Evolutionary conservation across 2,329 filamentous ascomycete genomes (phyloP).

Genomic region (Akanthomyces muscarius): DNA sequence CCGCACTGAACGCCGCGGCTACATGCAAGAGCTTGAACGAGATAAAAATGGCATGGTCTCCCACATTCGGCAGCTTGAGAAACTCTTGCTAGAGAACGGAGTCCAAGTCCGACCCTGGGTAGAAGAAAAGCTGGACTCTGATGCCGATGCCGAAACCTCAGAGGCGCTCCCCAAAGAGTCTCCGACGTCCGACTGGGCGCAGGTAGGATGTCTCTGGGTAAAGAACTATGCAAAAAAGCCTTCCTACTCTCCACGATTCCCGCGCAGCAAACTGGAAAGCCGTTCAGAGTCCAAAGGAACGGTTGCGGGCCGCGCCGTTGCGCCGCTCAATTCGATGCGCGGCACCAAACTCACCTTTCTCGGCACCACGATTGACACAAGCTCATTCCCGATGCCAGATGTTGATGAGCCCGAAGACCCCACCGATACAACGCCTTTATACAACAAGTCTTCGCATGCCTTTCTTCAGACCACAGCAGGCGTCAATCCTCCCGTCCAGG

Average conservation of each 20-base stretch:
- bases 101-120: slow-evolving; percentile 55
- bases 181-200: slow-evolving; percentile 26
- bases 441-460: slow-evolving; percentile 69
- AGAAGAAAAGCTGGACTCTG: slow-evolving; percentile 31
- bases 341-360: slow-evolving; percentile 74
- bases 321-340: slow-evolving; percentile 67
- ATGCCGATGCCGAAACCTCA: slow-evolving; percentile 6
- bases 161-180: background rate
- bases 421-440: slow-evolving; percentile 43
- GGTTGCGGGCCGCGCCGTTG: slow-evolving; percentile 59
- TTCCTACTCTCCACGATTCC: slow-evolving; percentile 26
- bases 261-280: slow-evolving; percentile 35
- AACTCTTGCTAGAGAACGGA: slow-evolving; percentile 57
- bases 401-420: slow-evolving; percentile 52
- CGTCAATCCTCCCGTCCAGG: slow-evolving; percentile 52
- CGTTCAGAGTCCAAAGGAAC: slow-evolving; percentile 60
- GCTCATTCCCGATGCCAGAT: slow-evolving; percentile 64
- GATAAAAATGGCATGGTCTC: slow-evolving; percentile 64
- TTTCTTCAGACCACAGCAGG: slow-evolving; percentile 64
- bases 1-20: slow-evolving; percentile 72
- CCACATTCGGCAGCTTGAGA: slow-evolving; percentile 65
- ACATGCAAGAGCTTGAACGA: slow-evolving; percentile 70
- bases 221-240: slow-evolving; percentile 29
- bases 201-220: slow-evolving; percentile 32
- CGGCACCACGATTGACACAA: slow-evolving; percentile 74